Percentiles rank a stretch among this genome's conserved stretches.
Evolutionary conservation across 169 alveolate species (phyloP).

Genomic region (Plasmodium yoelii): DNA sequence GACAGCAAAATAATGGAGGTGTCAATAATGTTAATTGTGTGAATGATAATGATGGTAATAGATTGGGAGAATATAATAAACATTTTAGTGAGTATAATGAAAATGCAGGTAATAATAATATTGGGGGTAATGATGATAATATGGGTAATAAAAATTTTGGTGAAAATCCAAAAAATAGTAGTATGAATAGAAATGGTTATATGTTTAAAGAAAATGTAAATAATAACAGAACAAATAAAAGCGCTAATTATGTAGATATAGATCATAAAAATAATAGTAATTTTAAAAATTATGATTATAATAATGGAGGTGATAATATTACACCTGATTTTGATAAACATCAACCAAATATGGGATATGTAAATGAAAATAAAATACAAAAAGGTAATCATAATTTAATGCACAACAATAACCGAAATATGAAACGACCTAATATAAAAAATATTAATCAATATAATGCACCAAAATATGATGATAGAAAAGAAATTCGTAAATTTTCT

Average conservation of each 20-base stretch:
- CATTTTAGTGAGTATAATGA: slow-evolving; percentile 2
- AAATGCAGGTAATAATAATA: background rate
- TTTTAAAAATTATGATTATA: slow-evolving; percentile 4
- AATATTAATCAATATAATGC: background rate
- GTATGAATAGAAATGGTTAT: background rate
- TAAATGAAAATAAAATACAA: background rate
- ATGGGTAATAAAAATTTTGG: background rate
- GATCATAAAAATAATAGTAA: slow-evolving; percentile 7
- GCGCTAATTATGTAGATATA: background rate
- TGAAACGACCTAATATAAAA: background rate
- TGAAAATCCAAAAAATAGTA: background rate
- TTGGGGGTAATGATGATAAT: background rate
- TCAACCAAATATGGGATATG: no score
- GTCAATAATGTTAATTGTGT: background rate
- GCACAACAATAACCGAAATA: background rate
- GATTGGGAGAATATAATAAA: slow-evolving; percentile 8
- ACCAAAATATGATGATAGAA: slow-evolving; percentile 7
- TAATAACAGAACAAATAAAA: background rate
- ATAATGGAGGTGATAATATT: background rate
- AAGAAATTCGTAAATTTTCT: slow-evolving; percentile 14
- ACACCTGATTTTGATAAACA: no score
- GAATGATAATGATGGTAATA: background rate
- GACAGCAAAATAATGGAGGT: background rate
- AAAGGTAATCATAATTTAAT: background rate
- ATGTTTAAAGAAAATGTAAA: background rate